Evolutionary conservation across 208 protist species (phyloP).

Genomic region (Crithidia expoeki): DNA sequence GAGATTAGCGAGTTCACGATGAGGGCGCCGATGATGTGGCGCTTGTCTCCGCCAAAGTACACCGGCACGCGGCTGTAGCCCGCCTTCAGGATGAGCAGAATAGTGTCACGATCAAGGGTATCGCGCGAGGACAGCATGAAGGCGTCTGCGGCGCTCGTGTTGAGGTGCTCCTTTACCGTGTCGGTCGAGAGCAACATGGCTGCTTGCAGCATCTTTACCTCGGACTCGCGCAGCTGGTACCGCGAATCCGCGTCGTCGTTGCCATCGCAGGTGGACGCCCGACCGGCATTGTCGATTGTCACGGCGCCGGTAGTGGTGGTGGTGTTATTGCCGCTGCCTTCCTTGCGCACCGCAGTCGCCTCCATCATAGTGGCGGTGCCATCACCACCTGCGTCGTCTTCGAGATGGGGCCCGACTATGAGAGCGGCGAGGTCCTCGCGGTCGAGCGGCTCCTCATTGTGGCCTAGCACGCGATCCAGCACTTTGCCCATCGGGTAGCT

Average conservation of each 20-base stretch:
- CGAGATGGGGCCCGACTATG: conserved; percentile 46
- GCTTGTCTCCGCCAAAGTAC: conserved; percentile 63
- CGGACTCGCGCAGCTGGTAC: conserved; percentile 52
- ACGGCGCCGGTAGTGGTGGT: neutral
- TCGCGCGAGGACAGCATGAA: conserved; percentile 79
- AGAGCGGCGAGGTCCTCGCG: conserved; percentile 77
- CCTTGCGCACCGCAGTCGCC: conserved; percentile 1
- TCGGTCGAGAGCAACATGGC: conserved; percentile 76
- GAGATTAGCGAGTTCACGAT: conserved; percentile 84
- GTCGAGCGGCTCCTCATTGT: conserved; percentile 60
- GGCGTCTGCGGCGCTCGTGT: conserved; percentile 51
- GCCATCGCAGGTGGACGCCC: neutral
- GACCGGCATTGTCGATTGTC: neutral
- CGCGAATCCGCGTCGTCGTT: neutral
- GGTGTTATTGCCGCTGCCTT: neutral
- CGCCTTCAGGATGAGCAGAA: conserved; percentile 58
- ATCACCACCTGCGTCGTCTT: conserved; percentile 6
- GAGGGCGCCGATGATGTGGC: conserved; percentile 87
- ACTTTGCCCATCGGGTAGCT: conserved; percentile 82
- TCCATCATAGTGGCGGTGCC: neutral
- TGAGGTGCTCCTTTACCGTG: conserved; percentile 59
- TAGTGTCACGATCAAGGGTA: conserved; percentile 63
- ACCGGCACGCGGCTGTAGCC: conserved; percentile 90
- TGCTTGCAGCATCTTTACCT: conserved; percentile 75
- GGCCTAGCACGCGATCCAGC: conserved; percentile 80